Evolutionary conservation across 2,329 filamentous ascomycete genomes (phyloP).

Genomic region (Colletotrichum eremochloae): DNA sequence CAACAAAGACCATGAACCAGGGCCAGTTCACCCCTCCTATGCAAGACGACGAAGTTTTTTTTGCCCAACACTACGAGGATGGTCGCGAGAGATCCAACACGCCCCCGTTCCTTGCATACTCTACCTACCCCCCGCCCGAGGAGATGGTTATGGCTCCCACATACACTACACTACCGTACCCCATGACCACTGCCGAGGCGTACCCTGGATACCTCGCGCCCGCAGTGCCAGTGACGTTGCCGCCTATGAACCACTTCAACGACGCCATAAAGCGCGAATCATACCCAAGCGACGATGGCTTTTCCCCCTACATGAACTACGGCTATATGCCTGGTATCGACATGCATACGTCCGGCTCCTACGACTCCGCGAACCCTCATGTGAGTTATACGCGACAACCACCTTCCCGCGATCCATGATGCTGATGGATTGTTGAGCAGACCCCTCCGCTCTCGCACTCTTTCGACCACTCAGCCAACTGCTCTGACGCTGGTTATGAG

Average conservation of each 20-base stretch:
- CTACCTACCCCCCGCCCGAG: conserved; percentile 76
- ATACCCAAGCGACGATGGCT: conserved; percentile 68
- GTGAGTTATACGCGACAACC: conserved; percentile 71
- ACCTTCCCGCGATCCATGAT: conserved; percentile 58
- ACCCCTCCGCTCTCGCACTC: conserved; percentile 83
- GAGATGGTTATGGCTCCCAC: conserved; percentile 73
- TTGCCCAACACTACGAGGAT: conserved; percentile 67
- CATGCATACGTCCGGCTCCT: conserved; percentile 70
- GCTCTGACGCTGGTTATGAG: conserved; percentile 72
- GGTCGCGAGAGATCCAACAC: conserved; percentile 78
- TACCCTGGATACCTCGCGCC: conserved; percentile 70
- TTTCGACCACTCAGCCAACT: conserved; percentile 75
- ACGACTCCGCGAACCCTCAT: conserved; percentile 79
- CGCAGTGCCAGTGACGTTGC: conserved; percentile 71
- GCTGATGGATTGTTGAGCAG: conserved; percentile 68
- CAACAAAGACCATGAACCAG: conserved; percentile 58
- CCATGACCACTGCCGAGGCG: conserved; percentile 64
- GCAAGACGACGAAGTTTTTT: conserved; percentile 76
- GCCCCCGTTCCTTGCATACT: conserved; percentile 77
- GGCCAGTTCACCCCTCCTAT: conserved; percentile 74
- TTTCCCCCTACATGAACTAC: conserved; percentile 78
- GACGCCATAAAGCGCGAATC: conserved; percentile 77
- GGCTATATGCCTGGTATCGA: conserved; percentile 75
- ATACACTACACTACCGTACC: conserved; percentile 64
- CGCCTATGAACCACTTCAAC: conserved; percentile 74